These are phyloP conservation scores for Quercus engelmannii DNA, from an alignment of 306 rosid genomes.

Conservation along the genomic window DNA sequence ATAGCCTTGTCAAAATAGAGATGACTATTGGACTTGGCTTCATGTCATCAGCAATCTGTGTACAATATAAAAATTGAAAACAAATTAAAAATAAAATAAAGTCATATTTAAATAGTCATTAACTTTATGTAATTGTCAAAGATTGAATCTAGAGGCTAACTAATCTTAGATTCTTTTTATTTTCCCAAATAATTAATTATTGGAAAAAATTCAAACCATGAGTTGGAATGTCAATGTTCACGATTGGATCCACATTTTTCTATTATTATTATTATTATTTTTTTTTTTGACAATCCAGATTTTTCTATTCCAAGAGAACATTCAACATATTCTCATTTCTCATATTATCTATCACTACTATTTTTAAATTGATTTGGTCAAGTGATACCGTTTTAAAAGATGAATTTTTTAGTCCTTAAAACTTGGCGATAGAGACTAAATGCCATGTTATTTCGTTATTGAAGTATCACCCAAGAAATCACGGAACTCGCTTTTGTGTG, in stretches of 20 bases:
- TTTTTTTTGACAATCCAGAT: not conserved
- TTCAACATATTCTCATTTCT: not conserved
- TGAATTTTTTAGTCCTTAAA: not conserved
- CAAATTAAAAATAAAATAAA: not conserved
- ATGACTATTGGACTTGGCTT: slow-evolving; percentile 43
- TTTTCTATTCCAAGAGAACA: not conserved
- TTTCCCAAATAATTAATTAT: too few species aligned
- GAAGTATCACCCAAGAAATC: too few species aligned
- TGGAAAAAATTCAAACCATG: too few species aligned
- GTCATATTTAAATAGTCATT: not conserved
- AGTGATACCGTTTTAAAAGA: not conserved
- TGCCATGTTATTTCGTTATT: not conserved
- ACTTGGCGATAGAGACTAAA: not conserved
- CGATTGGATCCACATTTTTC: not conserved
- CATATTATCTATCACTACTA: not conserved
- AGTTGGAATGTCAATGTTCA: not conserved
- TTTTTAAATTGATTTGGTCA: slow-evolving; percentile 8
- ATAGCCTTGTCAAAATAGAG: slow-evolving; percentile 39
- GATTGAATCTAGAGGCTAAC: not conserved
- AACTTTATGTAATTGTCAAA: not conserved
- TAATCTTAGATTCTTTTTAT: too few species aligned
- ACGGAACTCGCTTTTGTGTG: too few species aligned
- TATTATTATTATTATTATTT: not conserved
- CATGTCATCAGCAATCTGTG: slow-evolving; percentile 75
- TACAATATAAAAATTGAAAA: not conserved